Conservation (phyloP, 164 flowering plant genomes). For the Aristolochia fimbriata region DNA sequence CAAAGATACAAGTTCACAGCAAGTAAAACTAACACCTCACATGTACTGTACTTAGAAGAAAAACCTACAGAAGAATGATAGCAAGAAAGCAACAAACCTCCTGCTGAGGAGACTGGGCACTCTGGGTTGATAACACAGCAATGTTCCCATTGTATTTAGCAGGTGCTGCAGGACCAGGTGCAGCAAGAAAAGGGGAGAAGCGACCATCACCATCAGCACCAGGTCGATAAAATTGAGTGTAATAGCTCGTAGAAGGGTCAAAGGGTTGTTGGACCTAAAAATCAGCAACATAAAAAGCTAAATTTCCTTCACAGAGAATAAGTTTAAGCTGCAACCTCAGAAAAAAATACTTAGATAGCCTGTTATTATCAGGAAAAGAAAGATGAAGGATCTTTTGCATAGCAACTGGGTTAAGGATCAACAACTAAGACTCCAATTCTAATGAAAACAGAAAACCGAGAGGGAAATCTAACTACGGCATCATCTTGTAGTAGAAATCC, state of each 20-base stretch:
- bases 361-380: background rate
- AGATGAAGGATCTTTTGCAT: background rate
- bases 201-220: conserved; percentile 68
- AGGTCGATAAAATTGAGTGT: conserved; percentile 65
- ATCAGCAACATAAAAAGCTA: background rate
- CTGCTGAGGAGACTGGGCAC: conserved; percentile 66
- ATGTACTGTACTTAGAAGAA: too few relatives aligned
- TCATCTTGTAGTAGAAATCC: too few relatives aligned
- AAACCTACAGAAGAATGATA: too few relatives aligned
- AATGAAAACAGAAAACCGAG: too few relatives aligned
- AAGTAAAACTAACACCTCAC: background rate
- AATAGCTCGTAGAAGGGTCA: conserved; percentile 55
- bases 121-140: conserved; percentile 44
- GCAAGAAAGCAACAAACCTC: conserved; percentile 10
- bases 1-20: background rate
- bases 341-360: background rate
- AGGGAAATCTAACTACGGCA: too few relatives aligned
- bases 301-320: background rate
- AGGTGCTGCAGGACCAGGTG: conserved; percentile 31
- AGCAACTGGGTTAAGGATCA: too few relatives aligned
- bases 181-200: conserved; percentile 51
- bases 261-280: conserved; percentile 58
- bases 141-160: conserved; percentile 66
- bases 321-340: background rate
- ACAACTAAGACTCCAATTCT: too few relatives aligned